Evolutionary conservation across 1,284 basidiomycete species (phyloP).

Genomic region (Ceratobasidium sp.): DNA sequence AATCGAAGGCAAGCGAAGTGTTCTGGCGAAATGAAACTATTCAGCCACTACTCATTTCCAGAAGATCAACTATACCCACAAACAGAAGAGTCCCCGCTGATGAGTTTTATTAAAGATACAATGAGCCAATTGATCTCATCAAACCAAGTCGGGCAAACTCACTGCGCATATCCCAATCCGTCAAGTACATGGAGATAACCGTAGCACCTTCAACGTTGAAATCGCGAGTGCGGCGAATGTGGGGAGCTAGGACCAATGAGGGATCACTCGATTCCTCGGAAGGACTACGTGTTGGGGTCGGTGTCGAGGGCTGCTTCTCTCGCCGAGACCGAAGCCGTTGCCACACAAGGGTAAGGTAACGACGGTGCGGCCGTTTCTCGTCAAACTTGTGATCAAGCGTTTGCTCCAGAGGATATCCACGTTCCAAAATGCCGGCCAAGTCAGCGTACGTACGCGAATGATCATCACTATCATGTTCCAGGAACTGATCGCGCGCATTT

Average conservation of each 20-base stretch:
- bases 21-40: constrained; percentile 32
- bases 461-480: constrained; percentile 33
- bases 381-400: constrained; percentile 29
- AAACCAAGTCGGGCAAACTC: constrained; percentile 22
- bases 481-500: constrained; percentile 14
- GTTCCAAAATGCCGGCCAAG: constrained; percentile 28
- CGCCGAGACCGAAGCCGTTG: constrained; percentile 32
- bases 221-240: constrained; percentile 25
- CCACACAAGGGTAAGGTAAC: constrained; percentile 30
- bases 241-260: constrained; percentile 31
- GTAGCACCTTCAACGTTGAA: constrained; percentile 34
- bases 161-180: constrained; percentile 42
- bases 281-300: constrained; percentile 34
- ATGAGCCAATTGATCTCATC: constrained; percentile 9
- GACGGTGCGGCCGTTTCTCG: constrained; percentile 19
- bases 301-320: constrained; percentile 34
- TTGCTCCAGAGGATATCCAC: constrained; percentile 30
- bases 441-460: constrained; percentile 30
- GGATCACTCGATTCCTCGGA: constrained; percentile 32
- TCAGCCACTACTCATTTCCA: constrained; percentile 8
- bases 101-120: not conserved
- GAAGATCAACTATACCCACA: not conserved
- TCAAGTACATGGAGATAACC: constrained; percentile 39
- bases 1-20: constrained; percentile 40
- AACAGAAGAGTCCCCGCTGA: constrained; percentile 31